Evolutionary conservation across 2,329 filamentous ascomycete species (phyloP).

Genomic region (Xylariaceae sp.): DNA sequence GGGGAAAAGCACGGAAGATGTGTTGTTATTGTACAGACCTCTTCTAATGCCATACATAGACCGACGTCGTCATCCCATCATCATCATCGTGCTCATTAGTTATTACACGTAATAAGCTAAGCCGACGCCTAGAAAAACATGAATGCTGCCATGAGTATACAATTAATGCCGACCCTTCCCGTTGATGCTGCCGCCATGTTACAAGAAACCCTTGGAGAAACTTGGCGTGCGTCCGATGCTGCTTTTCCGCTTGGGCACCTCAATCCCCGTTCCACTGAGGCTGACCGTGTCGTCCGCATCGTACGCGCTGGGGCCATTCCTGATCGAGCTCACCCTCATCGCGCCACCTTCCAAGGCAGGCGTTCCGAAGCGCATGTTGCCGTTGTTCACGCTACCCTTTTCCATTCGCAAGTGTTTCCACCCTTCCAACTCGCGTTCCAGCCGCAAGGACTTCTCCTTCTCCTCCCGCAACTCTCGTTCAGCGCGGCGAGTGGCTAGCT

Average conservation of each 20-base stretch:
- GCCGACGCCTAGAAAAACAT: constrained; percentile 1
- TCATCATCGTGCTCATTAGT: constrained; percentile 8
- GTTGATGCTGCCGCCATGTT: constrained; percentile 16
- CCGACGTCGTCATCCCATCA: neutral
- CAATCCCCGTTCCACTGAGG: constrained; percentile 37
- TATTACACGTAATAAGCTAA: constrained; percentile 2
- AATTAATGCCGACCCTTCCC: constrained; percentile 1
- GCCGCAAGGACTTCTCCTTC: constrained; percentile 68
- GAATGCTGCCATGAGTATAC: constrained; percentile 11
- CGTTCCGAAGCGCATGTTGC: constrained; percentile 27
- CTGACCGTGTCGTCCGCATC: constrained; percentile 36
- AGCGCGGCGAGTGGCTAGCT: constrained; percentile 75
- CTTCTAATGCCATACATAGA: constrained; percentile 1
- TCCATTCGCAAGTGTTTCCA: constrained; percentile 74
- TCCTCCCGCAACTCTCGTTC: constrained; percentile 89
- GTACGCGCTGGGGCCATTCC: constrained; percentile 42
- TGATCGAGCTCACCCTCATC: constrained; percentile 43
- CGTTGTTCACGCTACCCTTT: constrained; percentile 38
- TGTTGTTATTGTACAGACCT: neutral
- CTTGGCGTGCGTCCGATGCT: constrained; percentile 60
- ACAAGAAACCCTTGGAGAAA: constrained; percentile 75
- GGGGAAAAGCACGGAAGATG: neutral
- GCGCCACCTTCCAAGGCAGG: constrained; percentile 24
- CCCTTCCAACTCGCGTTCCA: constrained; percentile 85
- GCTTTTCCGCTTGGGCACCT: constrained; percentile 61